Evolutionary conservation across 163 green algal species (phyloP).

Genomic region (Scenedesmus sp.): DNA sequence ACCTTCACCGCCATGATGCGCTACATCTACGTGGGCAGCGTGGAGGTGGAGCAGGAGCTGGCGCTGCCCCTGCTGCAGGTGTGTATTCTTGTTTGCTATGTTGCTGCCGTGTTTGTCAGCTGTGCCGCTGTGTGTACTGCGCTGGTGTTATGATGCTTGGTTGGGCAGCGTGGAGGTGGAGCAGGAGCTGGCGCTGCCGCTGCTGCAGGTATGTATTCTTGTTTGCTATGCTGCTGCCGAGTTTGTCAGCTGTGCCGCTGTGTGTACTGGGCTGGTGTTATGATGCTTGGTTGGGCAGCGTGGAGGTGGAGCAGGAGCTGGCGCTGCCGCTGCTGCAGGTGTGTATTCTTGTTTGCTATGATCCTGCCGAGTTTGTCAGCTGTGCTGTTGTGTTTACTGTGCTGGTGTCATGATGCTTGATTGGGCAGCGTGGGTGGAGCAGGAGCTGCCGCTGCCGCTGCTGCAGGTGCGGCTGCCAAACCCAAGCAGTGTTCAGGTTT

Average conservation of each 20-base stretch:
- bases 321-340: slow-evolving; percentile 78
- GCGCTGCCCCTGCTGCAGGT: slow-evolving; percentile 78
- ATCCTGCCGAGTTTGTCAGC: no score
- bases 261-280: no score
- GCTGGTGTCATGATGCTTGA: no score
- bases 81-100: background rate
- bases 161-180: slow-evolving; percentile 72
- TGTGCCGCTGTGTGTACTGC: no score
- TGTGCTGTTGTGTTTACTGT: no score
- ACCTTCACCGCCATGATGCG: slow-evolving; percentile 87
- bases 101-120: background rate
- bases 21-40: slow-evolving; percentile 91
- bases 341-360: background rate
- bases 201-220: background rate
- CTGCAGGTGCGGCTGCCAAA: background rate
- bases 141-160: no score
- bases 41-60: slow-evolving; percentile 80
- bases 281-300: slow-evolving; percentile 60
- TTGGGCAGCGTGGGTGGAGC: slow-evolving; percentile 66
- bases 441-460: no score
- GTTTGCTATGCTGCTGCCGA: background rate
- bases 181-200: no score
- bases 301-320: slow-evolving; percentile 80
- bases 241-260: no score
- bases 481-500: no score